These are phyloP conservation scores for Metschnikowia noctiluminum DNA, from an alignment of 805 yeast genomes.

Conservation along the genomic window DNA sequence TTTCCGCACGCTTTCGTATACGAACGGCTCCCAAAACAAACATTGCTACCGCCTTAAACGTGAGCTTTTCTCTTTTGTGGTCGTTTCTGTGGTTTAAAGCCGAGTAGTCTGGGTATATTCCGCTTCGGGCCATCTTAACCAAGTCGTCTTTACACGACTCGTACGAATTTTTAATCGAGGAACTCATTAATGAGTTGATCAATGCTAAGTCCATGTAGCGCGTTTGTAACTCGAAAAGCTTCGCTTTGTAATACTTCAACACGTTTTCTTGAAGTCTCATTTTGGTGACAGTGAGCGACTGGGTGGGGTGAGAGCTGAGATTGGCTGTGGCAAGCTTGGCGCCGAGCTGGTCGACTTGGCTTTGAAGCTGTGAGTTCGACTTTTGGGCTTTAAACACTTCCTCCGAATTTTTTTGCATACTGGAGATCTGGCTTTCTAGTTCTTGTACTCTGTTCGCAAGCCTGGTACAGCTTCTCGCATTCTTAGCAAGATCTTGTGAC, in stretches of 20 bases:
- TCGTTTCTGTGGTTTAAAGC: conserved; percentile 11
- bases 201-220: conserved; percentile 32
- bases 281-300: conserved; percentile 1
- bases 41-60: conserved; percentile 33
- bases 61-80: conserved; percentile 19
- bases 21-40: conserved; percentile 37
- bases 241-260: conserved; percentile 44
- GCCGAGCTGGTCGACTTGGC: conserved; percentile 29
- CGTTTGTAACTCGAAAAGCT: conserved; percentile 41
- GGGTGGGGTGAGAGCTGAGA: conserved; percentile 14
- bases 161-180: conserved; percentile 28
- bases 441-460: conserved; percentile 28
- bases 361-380: conserved; percentile 18
- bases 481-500: conserved; percentile 29
- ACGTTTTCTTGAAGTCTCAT: conserved; percentile 34
- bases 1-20: conserved; percentile 28
- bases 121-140: conserved; percentile 26
- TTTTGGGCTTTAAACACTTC: conserved; percentile 9
- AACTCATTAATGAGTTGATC: conserved; percentile 32
- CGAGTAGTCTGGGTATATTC: conserved; percentile 33
- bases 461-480: conserved; percentile 28
- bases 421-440: conserved; percentile 10
- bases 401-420: conserved; percentile 7
- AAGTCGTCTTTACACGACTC: conserved; percentile 26
- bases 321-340: conserved; percentile 21